Evolutionary conservation across 2,329 filamentous ascomycete genomes (phyloP), one percentile per base, ranked within the genome.

Genomic region (Bretziella fagacearum): DNA sequence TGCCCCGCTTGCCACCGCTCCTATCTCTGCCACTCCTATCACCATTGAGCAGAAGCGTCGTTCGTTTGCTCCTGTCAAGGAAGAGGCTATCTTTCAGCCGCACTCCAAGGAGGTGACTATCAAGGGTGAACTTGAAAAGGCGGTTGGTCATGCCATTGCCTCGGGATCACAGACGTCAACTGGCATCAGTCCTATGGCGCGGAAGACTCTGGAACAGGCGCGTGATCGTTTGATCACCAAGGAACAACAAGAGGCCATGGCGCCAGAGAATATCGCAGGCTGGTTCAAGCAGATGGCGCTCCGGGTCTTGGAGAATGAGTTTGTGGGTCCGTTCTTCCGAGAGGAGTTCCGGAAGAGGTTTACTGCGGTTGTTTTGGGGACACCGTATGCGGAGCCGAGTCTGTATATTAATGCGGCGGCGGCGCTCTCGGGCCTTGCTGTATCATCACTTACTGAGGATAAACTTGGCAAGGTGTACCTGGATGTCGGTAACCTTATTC

Each of bases 401-500:
- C 64, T 81, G 13, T 79, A 85, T 54, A 62, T 81, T 44, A 77
- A 89, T 57, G 81, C 84, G 1, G 69, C 79, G n/a, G 75, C 77
- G 50, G 73, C 80, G 0, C 64, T 91, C 32, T 76, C 74, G 10
- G 69, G 72, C 43, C 68, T 96, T 23, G 73, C 83, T 0, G 71
- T 84, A 3, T 73, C 73, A 52, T 89, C 82, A 60, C 63, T 95
- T 46, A 66, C 67, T 3, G 87, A 96, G 60, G 89, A 96, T 59
- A 71, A 72, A 40, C 91, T 78, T 57, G 89, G 89, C 11, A 82
- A 84, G 54, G 89, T 93, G n/a, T 81, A 93, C 54, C 70, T 77
- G 36, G 83, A 91, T 53, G 77, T 96, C 2, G 75, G 82, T 1
- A 64, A 64, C 42, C 79, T 93, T 48, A 74, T 95, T 44, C 74